phyloP scores from a whole-genome alignment of 257 asterid genomes.

The Solanum sparsipilum region DNA sequence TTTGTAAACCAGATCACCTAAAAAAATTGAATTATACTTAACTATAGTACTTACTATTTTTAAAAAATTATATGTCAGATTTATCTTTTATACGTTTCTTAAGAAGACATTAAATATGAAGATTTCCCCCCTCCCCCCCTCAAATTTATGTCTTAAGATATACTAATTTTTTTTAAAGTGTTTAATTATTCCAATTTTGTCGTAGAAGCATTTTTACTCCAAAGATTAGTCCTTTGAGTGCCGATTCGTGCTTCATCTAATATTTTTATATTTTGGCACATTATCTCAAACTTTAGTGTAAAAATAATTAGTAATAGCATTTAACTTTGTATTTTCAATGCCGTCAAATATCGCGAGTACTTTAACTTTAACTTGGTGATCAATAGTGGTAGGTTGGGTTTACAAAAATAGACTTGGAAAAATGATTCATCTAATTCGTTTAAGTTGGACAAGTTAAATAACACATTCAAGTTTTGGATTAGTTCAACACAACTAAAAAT shows the following conservation, averaged over 20 bases:
- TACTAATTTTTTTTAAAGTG: not conserved
- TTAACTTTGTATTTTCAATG: not conserved
- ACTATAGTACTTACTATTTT: no score
- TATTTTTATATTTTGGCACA: not conserved
- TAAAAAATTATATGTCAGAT: no score
- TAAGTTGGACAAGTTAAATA: no score
- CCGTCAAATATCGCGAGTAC: not conserved
- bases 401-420: no score
- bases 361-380: no score
- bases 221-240: not conserved
- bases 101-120: no score
- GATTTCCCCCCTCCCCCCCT: rapidly evolving
- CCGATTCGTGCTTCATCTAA: not conserved
- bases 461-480: no score
- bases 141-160: not conserved
- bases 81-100: not conserved
- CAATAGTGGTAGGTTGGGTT: no score
- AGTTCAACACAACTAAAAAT: no score
- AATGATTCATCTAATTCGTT: no score
- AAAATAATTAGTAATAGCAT: not conserved
- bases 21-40: no score
- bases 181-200: no score
- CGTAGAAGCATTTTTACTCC: not conserved
- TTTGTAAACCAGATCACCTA: not conserved
- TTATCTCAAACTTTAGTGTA: not conserved